phyloP scores from a whole-genome alignment of 2,329 filamentous ascomycete genomes.

The Alternaria angustiovoidea region DNA sequence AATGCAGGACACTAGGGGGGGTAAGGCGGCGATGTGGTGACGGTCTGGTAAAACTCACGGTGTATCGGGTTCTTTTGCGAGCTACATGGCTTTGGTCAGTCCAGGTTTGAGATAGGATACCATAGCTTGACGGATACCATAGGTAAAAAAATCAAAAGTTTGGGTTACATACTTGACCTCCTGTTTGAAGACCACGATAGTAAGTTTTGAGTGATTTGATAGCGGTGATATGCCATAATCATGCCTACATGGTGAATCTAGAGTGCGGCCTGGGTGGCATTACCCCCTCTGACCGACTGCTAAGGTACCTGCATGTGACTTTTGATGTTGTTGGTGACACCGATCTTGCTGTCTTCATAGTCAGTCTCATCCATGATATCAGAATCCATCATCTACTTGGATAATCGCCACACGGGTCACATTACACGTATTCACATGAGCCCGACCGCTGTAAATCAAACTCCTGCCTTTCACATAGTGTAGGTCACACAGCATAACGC shows the following conservation, averaged over 20 bases:
- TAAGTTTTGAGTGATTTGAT: not conserved
- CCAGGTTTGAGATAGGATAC: not conserved
- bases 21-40: not conserved
- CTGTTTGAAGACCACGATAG: not conserved
- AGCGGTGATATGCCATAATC: not conserved
- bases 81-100: not conserved
- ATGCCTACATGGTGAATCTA: not conserved
- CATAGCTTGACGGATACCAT: not conserved
- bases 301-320: not conserved
- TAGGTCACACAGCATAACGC: not conserved
- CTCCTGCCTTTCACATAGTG: not conserved
- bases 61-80: not conserved
- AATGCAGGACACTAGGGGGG: not conserved
- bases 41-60: not conserved
- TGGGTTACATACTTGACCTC: not conserved
- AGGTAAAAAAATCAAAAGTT: not conserved
- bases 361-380: not conserved
- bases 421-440: not conserved
- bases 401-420: not conserved
- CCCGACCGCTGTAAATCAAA: not conserved
- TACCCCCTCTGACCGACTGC: not conserved
- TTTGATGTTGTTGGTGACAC: not conserved
- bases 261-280: too few relatives aligned
- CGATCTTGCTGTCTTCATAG: not conserved
- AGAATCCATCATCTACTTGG: not conserved